Evolutionary conservation across 768 basidiomycete species (phyloP).

Genomic region (Suillus hirtellus): DNA sequence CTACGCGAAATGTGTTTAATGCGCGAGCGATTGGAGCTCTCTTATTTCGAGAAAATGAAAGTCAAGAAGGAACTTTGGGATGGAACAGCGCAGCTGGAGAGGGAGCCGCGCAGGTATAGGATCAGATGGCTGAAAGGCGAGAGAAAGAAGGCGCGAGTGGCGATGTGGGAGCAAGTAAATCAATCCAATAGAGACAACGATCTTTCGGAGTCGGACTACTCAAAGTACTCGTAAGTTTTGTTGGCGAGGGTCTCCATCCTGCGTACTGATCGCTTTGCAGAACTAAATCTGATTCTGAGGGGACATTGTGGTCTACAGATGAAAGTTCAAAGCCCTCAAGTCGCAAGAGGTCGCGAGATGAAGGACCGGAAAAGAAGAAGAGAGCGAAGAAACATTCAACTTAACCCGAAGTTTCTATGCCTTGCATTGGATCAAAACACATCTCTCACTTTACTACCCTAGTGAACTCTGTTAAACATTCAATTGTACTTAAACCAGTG

Average conservation of each 20-base stretch:
- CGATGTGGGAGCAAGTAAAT: conserved; percentile 23
- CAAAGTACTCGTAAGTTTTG: conserved; percentile 25
- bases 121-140: conserved; percentile 26
- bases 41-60: conserved; percentile 31
- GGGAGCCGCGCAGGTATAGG: conserved; percentile 22
- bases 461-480: background rate
- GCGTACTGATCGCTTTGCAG: background rate
- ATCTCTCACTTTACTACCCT: background rate
- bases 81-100: conserved; percentile 29
- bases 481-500: background rate
- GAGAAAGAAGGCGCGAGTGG: conserved; percentile 22
- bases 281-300: conserved; percentile 10
- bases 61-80: conserved; percentile 33
- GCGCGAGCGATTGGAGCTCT: conserved; percentile 28
- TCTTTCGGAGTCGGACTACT: conserved; percentile 21
- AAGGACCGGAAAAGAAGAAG: background rate
- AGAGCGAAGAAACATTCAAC: background rate
- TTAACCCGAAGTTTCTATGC: background rate
- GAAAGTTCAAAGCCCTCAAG: background rate
- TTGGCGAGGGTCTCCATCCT: background rate
- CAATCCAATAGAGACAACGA: conserved; percentile 13
- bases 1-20: conserved; percentile 22
- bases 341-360: conserved; percentile 3
- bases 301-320: conserved; percentile 10
- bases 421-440: background rate